Evolutionary conservation across 768 basidiomycete genomes (phyloP).

Genomic region (Rhizopogon sp.): DNA sequence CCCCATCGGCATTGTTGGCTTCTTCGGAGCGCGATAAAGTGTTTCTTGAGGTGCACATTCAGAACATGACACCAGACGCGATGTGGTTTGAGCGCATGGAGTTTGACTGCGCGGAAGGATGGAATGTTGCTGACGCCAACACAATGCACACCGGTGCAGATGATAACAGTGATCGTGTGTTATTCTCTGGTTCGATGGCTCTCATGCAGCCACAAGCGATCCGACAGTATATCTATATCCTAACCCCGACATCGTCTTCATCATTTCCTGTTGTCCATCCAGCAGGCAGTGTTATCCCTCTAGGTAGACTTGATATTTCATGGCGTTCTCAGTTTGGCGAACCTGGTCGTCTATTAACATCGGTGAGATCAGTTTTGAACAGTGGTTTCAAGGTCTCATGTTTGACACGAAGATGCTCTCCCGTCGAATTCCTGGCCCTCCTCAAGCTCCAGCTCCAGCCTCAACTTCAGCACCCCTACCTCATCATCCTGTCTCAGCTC

Average conservation of each 20-base stretch:
- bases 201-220: conserved; percentile 82
- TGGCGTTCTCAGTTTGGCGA: conserved; percentile 87
- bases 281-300: conserved; percentile 69
- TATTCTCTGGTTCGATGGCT: conserved; percentile 60
- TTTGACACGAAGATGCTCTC: conserved; percentile 54
- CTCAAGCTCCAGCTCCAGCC: conserved; percentile 17
- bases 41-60: conserved; percentile 89
- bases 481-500: conserved; percentile 57
- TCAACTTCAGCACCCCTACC: conserved; percentile 14
- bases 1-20: conserved; percentile 67
- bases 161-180: conserved; percentile 23
- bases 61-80: conserved; percentile 75
- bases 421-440: conserved; percentile 62
- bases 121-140: conserved; percentile 58
- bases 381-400: background rate
- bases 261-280: conserved; percentile 43
- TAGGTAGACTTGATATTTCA: conserved; percentile 84
- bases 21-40: conserved; percentile 69
- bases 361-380: conserved; percentile 34
- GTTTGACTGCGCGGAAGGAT: conserved; percentile 68
- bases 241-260: conserved; percentile 47
- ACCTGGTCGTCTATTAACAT: conserved; percentile 82
- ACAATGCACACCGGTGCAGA: conserved; percentile 14
- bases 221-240: conserved; percentile 84
- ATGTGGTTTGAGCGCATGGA: conserved; percentile 80